Percentiles rank a stretch among this genome's conserved stretches.
These are phyloP conservation scores for Podospora anserina DNA, from an alignment of 495 filamentous ascomycete genomes.

Conservation along the genomic window DNA sequence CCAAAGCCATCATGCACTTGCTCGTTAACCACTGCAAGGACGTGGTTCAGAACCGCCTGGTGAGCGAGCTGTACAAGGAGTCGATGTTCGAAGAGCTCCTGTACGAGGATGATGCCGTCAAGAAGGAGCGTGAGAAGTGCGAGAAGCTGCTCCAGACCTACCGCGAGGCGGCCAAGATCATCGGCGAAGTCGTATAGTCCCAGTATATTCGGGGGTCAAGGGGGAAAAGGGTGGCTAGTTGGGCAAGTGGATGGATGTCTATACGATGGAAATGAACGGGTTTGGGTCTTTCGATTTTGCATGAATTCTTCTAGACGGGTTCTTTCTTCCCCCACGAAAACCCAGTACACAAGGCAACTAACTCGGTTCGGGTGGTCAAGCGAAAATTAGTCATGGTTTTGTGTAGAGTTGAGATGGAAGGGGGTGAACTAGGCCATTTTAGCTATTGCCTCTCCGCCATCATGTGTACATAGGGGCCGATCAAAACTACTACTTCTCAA, in stretches of 20 bases:
- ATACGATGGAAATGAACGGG: not conserved
- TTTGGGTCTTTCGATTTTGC: constrained; percentile 7
- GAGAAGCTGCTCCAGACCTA: constrained; percentile 92
- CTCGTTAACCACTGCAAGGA: constrained; percentile 98
- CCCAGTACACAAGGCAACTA: not conserved
- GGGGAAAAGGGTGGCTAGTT: not conserved
- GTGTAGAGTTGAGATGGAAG: not conserved
- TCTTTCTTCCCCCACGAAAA: not conserved
- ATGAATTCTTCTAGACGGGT: constrained; percentile 3
- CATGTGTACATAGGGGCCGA: constrained; percentile 6
- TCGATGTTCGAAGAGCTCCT: constrained; percentile 87
- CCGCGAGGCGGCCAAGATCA: constrained; percentile 94
- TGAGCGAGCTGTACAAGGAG: constrained; percentile 94
- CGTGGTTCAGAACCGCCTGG: constrained; percentile 91
- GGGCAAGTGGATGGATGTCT: not conserved
- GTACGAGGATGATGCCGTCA: constrained; percentile 96
- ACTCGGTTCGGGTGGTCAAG: not conserved
- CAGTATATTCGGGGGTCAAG: not conserved
- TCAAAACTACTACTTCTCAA: not conserved
- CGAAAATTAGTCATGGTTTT: not conserved
- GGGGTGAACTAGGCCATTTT: not conserved
- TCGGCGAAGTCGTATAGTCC: constrained; percentile 83
- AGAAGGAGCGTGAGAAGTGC: constrained; percentile 96
- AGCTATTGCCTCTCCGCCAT: not conserved
- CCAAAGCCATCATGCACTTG: constrained; percentile 98